Conservation (phyloP, 495 filamentous ascomycete species). For the Penicillium steckii region DNA sequence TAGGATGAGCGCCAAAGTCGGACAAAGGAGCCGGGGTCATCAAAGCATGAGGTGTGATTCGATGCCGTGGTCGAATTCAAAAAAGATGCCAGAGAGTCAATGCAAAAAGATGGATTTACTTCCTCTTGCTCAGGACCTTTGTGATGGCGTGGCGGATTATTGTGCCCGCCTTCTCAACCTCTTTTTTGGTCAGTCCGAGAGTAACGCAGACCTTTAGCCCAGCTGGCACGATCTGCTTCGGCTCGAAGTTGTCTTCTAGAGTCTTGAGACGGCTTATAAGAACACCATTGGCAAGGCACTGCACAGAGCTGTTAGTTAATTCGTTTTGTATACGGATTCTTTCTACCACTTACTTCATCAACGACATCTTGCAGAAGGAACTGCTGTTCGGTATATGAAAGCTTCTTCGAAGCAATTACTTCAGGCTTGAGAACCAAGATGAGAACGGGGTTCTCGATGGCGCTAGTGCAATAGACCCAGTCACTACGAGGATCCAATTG, state of each 20-base stretch:
- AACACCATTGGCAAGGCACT: slow-evolving; percentile 81
- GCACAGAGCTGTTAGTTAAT: slow-evolving; percentile 8
- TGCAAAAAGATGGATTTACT: slow-evolving; percentile 18
- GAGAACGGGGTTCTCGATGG: slow-evolving; percentile 82
- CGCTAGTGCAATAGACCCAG: slow-evolving; percentile 82
- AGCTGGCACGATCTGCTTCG: slow-evolving; percentile 65
- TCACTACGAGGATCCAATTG: slow-evolving; percentile 93
- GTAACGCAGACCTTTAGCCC: slow-evolving; percentile 90
- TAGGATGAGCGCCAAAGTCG: slow-evolving; percentile 7
- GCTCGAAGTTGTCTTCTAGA: slow-evolving; percentile 61
- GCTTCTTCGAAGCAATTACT: slow-evolving; percentile 65
- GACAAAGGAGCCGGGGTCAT: slow-evolving; percentile 18
- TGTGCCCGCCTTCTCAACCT: slow-evolving; percentile 87
- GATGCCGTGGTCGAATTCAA: slow-evolving; percentile 7
- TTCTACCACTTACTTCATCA: slow-evolving; percentile 70
- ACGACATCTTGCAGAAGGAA: slow-evolving; percentile 82
- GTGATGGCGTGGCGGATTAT: slow-evolving; percentile 91
- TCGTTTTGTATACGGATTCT: neutral
- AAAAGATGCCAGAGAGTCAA: neutral
- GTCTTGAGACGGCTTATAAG: slow-evolving; percentile 83
- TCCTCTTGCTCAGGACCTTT: slow-evolving; percentile 69
- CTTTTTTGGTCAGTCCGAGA: slow-evolving; percentile 83
- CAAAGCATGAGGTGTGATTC: slow-evolving; percentile 26
- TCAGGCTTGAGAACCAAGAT: slow-evolving; percentile 84
- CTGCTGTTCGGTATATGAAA: slow-evolving; percentile 76